Conservation (phyloP, 2,329 filamentous ascomycete species). For the Hymenoscyphus occultus region DNA sequence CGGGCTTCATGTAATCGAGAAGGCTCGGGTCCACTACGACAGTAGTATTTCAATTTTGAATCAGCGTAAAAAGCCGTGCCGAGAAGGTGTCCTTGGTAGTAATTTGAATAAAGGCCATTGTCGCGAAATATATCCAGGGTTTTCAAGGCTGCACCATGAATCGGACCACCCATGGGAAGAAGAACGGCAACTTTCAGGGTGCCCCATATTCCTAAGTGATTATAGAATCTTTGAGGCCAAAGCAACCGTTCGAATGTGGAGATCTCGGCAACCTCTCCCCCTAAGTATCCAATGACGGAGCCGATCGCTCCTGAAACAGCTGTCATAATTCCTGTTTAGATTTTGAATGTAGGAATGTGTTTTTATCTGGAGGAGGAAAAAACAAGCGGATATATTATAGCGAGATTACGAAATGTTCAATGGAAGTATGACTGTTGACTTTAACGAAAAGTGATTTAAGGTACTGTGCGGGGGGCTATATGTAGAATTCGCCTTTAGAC, state of each 20-base stretch:
- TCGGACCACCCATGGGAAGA: not conserved
- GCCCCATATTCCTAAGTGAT: not conserved
- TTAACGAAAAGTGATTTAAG: too few relatives aligned
- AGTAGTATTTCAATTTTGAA: not conserved
- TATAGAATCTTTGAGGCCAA: conserved; percentile 1
- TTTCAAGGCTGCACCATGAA: not conserved
- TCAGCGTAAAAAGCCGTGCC: not conserved
- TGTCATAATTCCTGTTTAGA: not conserved
- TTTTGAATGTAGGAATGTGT: too few relatives aligned
- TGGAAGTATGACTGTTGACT: too few relatives aligned
- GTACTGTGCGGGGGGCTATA: too few relatives aligned
- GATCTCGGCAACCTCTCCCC: not conserved
- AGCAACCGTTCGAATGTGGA: not conserved
- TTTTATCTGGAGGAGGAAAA: too few relatives aligned
- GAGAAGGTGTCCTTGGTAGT: not conserved
- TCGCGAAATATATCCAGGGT: not conserved
- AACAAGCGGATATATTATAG: too few relatives aligned
- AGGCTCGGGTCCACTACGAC: too few relatives aligned
- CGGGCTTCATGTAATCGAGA: too few relatives aligned
- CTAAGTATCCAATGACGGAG: conserved; percentile 1
- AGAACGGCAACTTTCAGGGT: not conserved
- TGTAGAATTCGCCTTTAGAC: too few relatives aligned
- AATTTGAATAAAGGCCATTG: not conserved
- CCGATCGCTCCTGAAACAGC: not conserved
- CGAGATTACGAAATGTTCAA: too few relatives aligned